Base-by-base conservation (phyloP, 2,329 filamentous ascomycete species). In the Talaromyces sp. region DNA sequence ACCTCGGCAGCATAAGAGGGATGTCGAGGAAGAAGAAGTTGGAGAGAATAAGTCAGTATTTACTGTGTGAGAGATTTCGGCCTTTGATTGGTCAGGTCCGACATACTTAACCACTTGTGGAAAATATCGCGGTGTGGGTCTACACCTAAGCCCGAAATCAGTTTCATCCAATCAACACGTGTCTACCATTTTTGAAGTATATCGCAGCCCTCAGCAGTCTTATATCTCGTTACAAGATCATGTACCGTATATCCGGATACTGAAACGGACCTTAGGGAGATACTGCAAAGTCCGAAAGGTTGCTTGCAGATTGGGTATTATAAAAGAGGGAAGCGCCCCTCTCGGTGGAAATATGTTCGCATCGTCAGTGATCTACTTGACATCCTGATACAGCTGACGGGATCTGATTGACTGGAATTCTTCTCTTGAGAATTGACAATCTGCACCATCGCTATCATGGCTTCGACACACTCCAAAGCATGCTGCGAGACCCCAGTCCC, bases 401-500 rank as follows among this genome's bases (percentile, higher is more conserved):
- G 3, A 11, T 25, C 8, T 12, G 16, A n/a, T 28, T 8, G 14
- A 5, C 44, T 16, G 12, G 2, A 16, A 5, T 39, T 12, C 25
- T 48, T 8, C 16, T n/a, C n/a, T n/a, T n/a, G n/a, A n/a, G n/a
- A n/a, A n/a, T n/a, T n/a, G n/a, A n/a, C n/a, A n/a, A n/a, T n/a
- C n/a, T n/a, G 28, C 28, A 28, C 6, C 3, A 3, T 28, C 28
- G 6, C 28, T 42, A 14, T 18, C 18, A 61, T 61, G 48, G 23
- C 37, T 3, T 56, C 61, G 9, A 28, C 18, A 28, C 39, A 63
- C 35, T 63, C 61, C 16, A 63, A 46, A 6, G 46, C 61, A 18
- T 63, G 61, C 56, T 63, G 61, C 39, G 61, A 63, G 56, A 31
- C 48, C 7, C 39, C 61, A 3, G 61, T 60, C 1, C 56, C 61